Base-by-base conservation (phyloP, 148 eudicot species). In the Euryodendron excelsum region DNA sequence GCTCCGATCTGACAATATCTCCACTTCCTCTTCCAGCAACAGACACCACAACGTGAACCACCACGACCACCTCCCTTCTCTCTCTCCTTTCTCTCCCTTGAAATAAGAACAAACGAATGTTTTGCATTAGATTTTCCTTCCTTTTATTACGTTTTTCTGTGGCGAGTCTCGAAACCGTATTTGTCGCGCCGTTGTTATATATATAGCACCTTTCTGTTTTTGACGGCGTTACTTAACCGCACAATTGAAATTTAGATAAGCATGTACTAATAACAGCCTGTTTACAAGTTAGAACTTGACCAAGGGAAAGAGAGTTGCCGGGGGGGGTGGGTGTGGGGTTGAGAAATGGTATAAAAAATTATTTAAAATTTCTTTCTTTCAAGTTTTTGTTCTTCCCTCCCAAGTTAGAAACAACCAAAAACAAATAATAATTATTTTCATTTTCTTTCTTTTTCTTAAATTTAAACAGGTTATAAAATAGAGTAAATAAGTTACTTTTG, bases 1-100 rank as follows among this genome's bases (percentile, higher is more conserved):
- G 80, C 39, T 83, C 65, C 80, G 91, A 86, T 86, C 87, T 82
- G 83, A 80, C 81, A 65, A 73, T 82, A 80, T 80, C 84, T 82
- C 77, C 7, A 82, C 56, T 75, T 69, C 75, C 61, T 41, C 73
- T 68, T 18, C 64, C 48, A 20, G 45, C 45, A 9, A 5, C 9
- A 41, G 5, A 9, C 4, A 41, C 45, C 45, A 41, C 45, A 5
- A 41, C n/a, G 45, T 41, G 28, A 30, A 73, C 28, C 23, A 1
- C 62, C 53, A 73, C 36, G 5, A 55, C 77, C 33, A 74, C 77
- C 77, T 73, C 77, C 37, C 60, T 74, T 36, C 66, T n/a, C 60
- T 39, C 50, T 59, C 50, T 59, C 52, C 66, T 37, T 10, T 47
- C 75, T 53, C 64, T 59, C 50, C 56, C 21, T 37, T 1, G 17